phyloP scores from a whole-genome alignment of 1,139 yeast species.

The Nadsonia commutata region DNA sequence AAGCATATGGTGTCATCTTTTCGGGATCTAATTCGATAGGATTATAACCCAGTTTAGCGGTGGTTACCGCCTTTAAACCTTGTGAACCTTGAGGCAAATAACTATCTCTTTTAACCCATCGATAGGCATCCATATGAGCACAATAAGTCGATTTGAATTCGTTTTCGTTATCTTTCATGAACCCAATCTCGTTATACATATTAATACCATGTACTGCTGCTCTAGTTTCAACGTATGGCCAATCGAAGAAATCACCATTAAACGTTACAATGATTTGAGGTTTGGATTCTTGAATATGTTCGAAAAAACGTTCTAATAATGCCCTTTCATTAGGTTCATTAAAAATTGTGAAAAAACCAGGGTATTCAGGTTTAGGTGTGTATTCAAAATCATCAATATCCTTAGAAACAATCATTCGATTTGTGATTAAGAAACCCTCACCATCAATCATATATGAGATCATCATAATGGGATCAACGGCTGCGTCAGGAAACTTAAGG shows the following conservation, averaged over 20 bases:
- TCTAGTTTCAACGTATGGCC: constrained; percentile 95
- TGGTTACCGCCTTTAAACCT: constrained; percentile 95
- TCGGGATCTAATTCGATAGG: constrained; percentile 97
- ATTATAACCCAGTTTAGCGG: constrained; percentile 87
- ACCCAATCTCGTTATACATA: constrained; percentile 91
- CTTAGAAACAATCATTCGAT: constrained; percentile 83
- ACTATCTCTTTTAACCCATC: constrained; percentile 99
- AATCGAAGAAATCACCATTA: constrained; percentile 97
- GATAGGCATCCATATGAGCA: constrained; percentile 91
- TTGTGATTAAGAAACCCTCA: constrained; percentile 85
- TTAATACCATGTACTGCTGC: constrained; percentile 70
- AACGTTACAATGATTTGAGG: constrained; percentile 96
- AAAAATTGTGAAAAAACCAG: constrained; percentile 78
- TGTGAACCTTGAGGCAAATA: constrained; percentile 97
- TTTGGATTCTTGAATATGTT: constrained; percentile 70
- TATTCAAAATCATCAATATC: constrained; percentile 96
- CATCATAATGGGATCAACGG: constrained; percentile 96
- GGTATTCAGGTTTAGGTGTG: constrained; percentile 93
- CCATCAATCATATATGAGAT: constrained; percentile 99
- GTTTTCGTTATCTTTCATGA: constrained; percentile 72
- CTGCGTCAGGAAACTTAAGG: constrained; percentile 84
- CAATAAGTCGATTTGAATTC: constrained; percentile 89
- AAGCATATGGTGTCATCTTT: constrained; percentile 94
- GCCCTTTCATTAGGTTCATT: constrained; percentile 80
- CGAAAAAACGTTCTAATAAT: constrained; percentile 62